Evolutionary conservation across 495 filamentous ascomycete species (phyloP).

Genomic region (Aspergillus indologenus): DNA sequence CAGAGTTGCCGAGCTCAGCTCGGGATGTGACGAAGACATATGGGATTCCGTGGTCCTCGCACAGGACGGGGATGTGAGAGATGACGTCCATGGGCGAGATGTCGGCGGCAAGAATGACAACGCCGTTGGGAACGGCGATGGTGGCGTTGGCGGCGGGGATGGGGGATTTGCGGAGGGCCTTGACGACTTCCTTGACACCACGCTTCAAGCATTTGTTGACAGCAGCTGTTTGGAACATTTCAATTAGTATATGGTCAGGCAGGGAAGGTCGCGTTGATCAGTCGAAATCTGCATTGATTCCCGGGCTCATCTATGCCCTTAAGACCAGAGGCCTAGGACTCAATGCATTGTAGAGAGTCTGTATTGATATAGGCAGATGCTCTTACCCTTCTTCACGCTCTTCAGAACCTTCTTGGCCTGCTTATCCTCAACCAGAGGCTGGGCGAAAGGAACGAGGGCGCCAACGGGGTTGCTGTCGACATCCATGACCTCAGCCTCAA

Average conservation of each 20-base stretch:
- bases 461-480: slow-evolving; percentile 55
- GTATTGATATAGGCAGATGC: slow-evolving; percentile 1
- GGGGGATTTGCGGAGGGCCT: slow-evolving; percentile 87
- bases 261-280: not conserved
- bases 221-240: slow-evolving; percentile 57
- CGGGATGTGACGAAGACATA: slow-evolving; percentile 88
- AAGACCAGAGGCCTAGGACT: not conserved
- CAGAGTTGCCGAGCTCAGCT: slow-evolving; percentile 86
- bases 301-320: not conserved
- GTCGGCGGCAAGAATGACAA: slow-evolving; percentile 92
- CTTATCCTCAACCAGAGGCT: slow-evolving; percentile 89
- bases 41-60: slow-evolving; percentile 93
- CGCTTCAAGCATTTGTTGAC: slow-evolving; percentile 92
- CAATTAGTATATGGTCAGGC: slow-evolving; percentile 20
- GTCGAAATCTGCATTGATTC: not conserved
- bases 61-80: slow-evolving; percentile 92
- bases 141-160: slow-evolving; percentile 50
- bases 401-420: slow-evolving; percentile 87
- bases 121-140: slow-evolving; percentile 55
- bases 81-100: slow-evolving; percentile 98
- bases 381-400: slow-evolving; percentile 86
- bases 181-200: slow-evolving; percentile 97
- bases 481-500: slow-evolving; percentile 48
- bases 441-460: slow-evolving; percentile 88
- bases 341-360: not conserved